Evolutionary conservation across 2,329 filamentous ascomycete species (phyloP), one percentile per base, ranked within the genome.

Genomic region (Piedraia hortae): DNA sequence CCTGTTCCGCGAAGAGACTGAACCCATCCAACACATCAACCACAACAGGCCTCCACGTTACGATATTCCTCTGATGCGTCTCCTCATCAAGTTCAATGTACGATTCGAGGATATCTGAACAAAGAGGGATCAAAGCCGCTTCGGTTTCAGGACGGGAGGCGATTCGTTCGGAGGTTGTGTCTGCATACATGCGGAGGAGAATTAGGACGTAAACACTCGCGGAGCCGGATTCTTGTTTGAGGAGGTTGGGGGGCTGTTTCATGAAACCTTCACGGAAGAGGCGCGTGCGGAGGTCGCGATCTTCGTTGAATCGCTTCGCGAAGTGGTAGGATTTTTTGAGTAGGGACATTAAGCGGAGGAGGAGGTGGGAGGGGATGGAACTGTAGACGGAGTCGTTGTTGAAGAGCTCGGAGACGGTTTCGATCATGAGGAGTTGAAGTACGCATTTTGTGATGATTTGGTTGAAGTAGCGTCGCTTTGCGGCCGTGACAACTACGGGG

Each of bases 401-500:
- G 52, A 97, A 97, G 21, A 99, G 64, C 46, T 99, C 88, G 38
- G 89, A 88, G 18, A 99, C 88, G 0, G 88, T 99, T 46, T 97
- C 88, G 35, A 97, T 97, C 78, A 97, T 97, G 31, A 99, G 64
- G 2, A 97, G 62, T 45, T 97, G 88, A 5, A 99, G 55, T 3
- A 97, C 88, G 42, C 85, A 99, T 33, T 88, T 82, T 8, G 82
- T 91, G 46, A 99, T 99, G 45, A 99, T 99, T 34, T 82, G 74
- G 50, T 97, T 97, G 58, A 97, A 97, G 53, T 91, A 91, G 23
- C 80, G 71, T 16, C 85, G 65, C 12, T 85, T 72, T 1, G 85
- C 78, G 2, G 78, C 77, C 1, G 85, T 93, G 4, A 99, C 82
- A 1, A 88, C 73, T 4, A 90, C 61, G 0, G 82, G 77, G 27